Evolutionary conservation across 108 stramenopile genomes (phyloP).

Genomic region (Nitzschia palea): DNA sequence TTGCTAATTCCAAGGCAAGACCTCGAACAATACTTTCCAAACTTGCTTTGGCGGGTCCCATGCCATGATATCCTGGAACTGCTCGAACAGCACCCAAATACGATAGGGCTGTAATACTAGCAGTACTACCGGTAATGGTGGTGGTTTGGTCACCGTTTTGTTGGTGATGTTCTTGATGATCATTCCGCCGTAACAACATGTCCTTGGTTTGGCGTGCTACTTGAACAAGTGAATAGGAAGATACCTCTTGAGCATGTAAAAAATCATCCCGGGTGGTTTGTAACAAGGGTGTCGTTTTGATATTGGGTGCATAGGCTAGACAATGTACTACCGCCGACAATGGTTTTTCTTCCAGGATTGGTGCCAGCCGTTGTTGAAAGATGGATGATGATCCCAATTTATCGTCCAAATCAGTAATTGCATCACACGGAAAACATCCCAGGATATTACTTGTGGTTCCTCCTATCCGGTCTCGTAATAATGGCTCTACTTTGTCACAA

Average conservation of each 20-base stretch:
- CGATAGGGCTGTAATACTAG: slow-evolving; percentile 56
- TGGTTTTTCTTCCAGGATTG: slow-evolving; percentile 8
- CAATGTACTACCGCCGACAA: slow-evolving; percentile 54
- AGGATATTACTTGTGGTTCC: slow-evolving; percentile 10
- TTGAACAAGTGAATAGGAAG: slow-evolving; percentile 53
- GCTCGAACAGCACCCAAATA: slow-evolving; percentile 63
- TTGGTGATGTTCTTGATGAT: no score
- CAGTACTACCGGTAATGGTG: background rate
- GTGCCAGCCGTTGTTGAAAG: slow-evolving; percentile 36
- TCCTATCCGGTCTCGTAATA: slow-evolving; percentile 9
- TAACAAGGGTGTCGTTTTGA: slow-evolving; percentile 30
- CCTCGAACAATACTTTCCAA: slow-evolving; percentile 52
- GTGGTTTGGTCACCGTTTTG: background rate
- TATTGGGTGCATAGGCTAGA: slow-evolving; percentile 47
- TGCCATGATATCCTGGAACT: slow-evolving; percentile 56
- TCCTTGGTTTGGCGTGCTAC: slow-evolving; percentile 31
- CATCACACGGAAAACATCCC: slow-evolving; percentile 40
- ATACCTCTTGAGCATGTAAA: slow-evolving; percentile 46
- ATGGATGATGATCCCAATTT: background rate
- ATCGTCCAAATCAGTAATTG: slow-evolving; percentile 16
- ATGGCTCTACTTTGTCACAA: slow-evolving; percentile 12
- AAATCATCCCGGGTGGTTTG: slow-evolving; percentile 34
- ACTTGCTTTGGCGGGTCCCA: slow-evolving; percentile 77
- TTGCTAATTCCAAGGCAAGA: slow-evolving; percentile 49
- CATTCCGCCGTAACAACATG: background rate